Base-by-base conservation (phyloP, 768 basidiomycete species). In the Serendipita sp. region DNA sequence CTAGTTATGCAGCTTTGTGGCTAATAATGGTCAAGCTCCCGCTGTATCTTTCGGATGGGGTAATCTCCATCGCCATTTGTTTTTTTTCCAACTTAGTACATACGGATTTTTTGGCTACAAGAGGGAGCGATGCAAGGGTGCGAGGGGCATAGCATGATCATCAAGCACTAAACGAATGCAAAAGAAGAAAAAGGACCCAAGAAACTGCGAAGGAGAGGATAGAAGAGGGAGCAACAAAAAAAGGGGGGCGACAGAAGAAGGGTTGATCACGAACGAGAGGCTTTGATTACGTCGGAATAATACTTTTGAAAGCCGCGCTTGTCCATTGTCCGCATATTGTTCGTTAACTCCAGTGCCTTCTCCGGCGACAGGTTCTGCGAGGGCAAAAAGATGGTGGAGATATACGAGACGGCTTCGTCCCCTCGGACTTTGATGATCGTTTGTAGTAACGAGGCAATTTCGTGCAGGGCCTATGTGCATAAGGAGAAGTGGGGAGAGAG, bases 401-500 rank as follows among this genome's bases (percentile, higher is more conserved):
- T 82, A 72, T 86, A 95, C 61, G 85, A 81, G 70, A 86, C 82
- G 0, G 87, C 87, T 75, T 98, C 95, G 58, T 81, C 73, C 0
- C 89, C 89, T 65, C 96, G 77, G 13, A 82, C 84, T 70, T 82
- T 84, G 66, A 82, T 81, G 5, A 95, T 79, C 0, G 81, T 77
- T 70, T 96, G 90, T 42, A 97, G 75, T 51, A 98, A 79, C 68
- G 82, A 84, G 50, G 88, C 87, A 62, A 97, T 86, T 71, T 99
- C 96, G 66, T 88, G 82, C 22, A 97, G 75, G 61, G 94, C 86
- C 93, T 97, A 68, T 3, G 3, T 16, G 22, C 2, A 13, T 11
- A 42, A 65, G 9, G n/a, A n/a, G n/a, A n/a, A n/a, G n/a, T n/a
- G n/a, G n/a, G n/a, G n/a, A n/a, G n/a, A n/a, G n/a, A n/a, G n/a